Percentiles rank a stretch among this genome's conserved stretches.
phyloP scores from a whole-genome alignment of 225 moss, liverwort and hornwort genomes.

The Marchantia paleacea region DNA sequence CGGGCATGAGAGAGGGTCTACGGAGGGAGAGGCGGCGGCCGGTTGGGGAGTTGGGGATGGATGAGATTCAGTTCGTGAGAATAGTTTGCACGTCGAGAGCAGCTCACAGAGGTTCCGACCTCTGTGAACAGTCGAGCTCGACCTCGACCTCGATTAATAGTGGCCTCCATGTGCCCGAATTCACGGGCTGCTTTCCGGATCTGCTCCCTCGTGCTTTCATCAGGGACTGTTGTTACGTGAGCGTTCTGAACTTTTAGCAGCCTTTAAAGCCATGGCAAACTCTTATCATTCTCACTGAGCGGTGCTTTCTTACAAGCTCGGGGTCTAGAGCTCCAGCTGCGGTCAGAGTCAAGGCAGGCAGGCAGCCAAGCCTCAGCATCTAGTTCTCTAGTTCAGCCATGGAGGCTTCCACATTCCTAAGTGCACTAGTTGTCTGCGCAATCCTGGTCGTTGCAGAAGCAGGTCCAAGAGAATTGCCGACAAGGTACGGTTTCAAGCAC shows the following conservation, averaged over 20 bases:
- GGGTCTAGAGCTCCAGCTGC: neutral
- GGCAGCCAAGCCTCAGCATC: neutral
- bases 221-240: neutral
- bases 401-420: neutral
- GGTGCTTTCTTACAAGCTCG: neutral
- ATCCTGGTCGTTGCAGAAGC: constrained; percentile 12
- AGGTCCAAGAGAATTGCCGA: constrained; percentile 11
- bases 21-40: no score
- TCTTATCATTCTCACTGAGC: neutral
- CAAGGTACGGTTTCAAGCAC: neutral
- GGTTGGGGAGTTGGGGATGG: no score
- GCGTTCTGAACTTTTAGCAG: neutral
- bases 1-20: no score
- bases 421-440: neutral
- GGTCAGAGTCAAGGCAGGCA: no score
- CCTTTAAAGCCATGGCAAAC: neutral
- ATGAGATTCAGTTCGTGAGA: no score
- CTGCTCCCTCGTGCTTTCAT: neutral
- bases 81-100: constrained; percentile 6
- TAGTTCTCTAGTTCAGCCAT: neutral
- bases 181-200: neutral
- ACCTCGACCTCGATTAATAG: neutral
- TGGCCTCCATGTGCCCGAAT: neutral
- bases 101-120: neutral
- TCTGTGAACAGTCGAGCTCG: neutral